Evolutionary conservation across 148 eudicot genomes (phyloP).

Genomic region (Nepenthes mirabilis): DNA sequence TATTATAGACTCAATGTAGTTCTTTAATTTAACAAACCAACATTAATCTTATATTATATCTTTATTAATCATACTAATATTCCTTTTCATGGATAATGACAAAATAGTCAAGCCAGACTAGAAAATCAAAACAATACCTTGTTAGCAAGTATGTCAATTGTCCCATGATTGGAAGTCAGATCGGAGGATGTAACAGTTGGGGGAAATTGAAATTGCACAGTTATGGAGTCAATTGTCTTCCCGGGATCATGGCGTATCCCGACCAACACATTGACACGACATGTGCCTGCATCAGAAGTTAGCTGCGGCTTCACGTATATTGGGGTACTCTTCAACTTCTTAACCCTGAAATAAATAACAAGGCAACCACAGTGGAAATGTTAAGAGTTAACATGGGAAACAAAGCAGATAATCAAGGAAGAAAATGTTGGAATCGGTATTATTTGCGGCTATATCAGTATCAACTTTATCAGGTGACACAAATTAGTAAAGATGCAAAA

Average conservation of each 20-base stretch:
- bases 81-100: not conserved
- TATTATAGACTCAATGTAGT: too few relatives aligned
- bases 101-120: not conserved
- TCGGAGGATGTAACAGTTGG: constrained; percentile 61
- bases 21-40: too few relatives aligned
- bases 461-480: too few relatives aligned
- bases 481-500: too few relatives aligned
- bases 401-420: too few relatives aligned
- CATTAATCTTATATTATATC: not conserved
- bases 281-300: constrained; percentile 73
- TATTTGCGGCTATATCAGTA: too few relatives aligned
- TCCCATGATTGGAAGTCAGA: constrained; percentile 73
- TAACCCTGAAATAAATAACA: constrained; percentile 37
- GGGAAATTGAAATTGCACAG: constrained; percentile 66
- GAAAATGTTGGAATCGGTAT: too few relatives aligned
- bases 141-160: constrained; percentile 71
- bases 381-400: not conserved
- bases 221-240: constrained; percentile 72
- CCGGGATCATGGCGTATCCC: constrained; percentile 84
- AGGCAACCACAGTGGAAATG: not conserved
- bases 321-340: constrained; percentile 76
- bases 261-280: constrained; percentile 74
- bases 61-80: not conserved
- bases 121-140: constrained; percentile 39
- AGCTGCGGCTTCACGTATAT: constrained; percentile 93